Percentiles rank a stretch among this genome's conserved stretches.
Evolutionary conservation across 2,329 filamentous ascomycete genomes (phyloP).

Genomic region (Colletotrichum tropicicola): DNA sequence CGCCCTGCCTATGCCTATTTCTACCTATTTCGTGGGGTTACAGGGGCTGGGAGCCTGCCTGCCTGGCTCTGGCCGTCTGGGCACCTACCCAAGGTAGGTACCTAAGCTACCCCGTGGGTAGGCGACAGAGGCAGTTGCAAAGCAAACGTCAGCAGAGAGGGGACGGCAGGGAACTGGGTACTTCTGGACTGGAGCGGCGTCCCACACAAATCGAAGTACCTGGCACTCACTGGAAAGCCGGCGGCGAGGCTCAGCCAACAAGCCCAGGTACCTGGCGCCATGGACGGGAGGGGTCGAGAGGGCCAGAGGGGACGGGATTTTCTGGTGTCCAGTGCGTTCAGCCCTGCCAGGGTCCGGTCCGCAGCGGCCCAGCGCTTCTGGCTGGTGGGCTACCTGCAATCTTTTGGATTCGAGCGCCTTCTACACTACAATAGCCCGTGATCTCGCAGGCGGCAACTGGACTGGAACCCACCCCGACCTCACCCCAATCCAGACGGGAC

Average conservation of each 20-base stretch:
- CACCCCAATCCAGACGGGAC: conserved; percentile 16
- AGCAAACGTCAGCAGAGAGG: conserved; percentile 25
- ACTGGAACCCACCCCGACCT: conserved; percentile 24
- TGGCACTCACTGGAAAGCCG: conserved; percentile 12
- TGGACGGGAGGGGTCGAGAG: neutral
- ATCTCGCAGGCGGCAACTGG: conserved; percentile 25
- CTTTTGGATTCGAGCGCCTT: conserved; percentile 31
- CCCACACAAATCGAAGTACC: conserved; percentile 14
- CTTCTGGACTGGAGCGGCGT: neutral
- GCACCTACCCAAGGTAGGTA: neutral
- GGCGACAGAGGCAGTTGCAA: neutral
- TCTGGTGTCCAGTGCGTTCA: conserved; percentile 17
- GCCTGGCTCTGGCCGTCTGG: too few species aligned
- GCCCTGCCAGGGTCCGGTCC: conserved; percentile 30
- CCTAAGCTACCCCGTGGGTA: neutral
- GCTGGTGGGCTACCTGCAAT: conserved; percentile 25
- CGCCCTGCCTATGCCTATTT: neutral
- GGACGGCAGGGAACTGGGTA: conserved; percentile 15
- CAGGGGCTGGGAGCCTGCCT: conserved; percentile 16
- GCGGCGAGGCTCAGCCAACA: conserved; percentile 6
- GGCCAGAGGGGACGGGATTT: too few species aligned
- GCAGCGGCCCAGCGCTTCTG: neutral
- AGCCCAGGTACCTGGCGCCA: conserved; percentile 4
- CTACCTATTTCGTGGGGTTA: conserved; percentile 25
- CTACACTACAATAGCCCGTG: conserved; percentile 31